phyloP scores from a whole-genome alignment of 495 filamentous ascomycete genomes.

The Annulohypoxylon bovei region DNA sequence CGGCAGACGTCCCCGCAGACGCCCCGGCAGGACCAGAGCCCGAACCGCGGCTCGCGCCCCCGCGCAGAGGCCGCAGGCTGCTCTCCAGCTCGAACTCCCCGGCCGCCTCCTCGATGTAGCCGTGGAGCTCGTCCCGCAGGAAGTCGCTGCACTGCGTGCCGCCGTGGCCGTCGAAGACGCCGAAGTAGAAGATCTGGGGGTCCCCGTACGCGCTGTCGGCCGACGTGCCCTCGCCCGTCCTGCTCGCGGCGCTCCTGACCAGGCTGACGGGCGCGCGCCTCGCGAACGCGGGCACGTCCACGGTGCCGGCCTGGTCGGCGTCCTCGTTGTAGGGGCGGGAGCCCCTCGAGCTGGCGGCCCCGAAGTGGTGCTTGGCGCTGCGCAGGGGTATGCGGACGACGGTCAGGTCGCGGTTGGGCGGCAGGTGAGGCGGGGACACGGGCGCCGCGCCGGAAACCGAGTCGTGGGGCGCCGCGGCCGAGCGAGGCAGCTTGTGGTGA shows the following conservation, averaged over 20 bases:
- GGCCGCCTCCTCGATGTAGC: conserved; percentile 84
- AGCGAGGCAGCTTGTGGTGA: conserved; percentile 83
- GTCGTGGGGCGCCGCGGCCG: conserved; percentile 83
- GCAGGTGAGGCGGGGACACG: conserved; percentile 64
- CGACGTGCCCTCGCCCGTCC: conserved; percentile 63
- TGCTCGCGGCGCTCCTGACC: conserved; percentile 55
- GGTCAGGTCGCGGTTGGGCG: conserved; percentile 77
- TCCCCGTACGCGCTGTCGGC: conserved; percentile 83
- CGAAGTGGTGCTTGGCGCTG: conserved; percentile 96
- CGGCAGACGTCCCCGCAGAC: not conserved
- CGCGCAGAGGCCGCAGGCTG: conserved; percentile 61
- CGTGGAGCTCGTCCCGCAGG: conserved; percentile 82
- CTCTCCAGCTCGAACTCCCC: conserved; percentile 77
- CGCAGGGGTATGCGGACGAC: conserved; percentile 97
- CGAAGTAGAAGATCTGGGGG: conserved; percentile 97
- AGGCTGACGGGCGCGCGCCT: conserved; percentile 79
- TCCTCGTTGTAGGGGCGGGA: conserved; percentile 91
- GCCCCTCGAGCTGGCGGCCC: conserved; percentile 79
- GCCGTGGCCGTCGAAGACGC: conserved; percentile 95
- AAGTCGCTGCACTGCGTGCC: conserved; percentile 90
- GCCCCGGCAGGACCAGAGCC: conserved; percentile 10
- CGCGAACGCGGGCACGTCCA: conserved; percentile 91
- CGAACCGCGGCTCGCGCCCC: conserved; percentile 17
- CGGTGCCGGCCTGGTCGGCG: conserved; percentile 91
- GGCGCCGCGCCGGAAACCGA: conserved; percentile 62